A percentile compares a stretch with the other conserved stretches of the same genome.
Evolutionary conservation across 2,329 filamentous ascomycete species (phyloP).

Genomic region (Diaporthe longicolla): DNA sequence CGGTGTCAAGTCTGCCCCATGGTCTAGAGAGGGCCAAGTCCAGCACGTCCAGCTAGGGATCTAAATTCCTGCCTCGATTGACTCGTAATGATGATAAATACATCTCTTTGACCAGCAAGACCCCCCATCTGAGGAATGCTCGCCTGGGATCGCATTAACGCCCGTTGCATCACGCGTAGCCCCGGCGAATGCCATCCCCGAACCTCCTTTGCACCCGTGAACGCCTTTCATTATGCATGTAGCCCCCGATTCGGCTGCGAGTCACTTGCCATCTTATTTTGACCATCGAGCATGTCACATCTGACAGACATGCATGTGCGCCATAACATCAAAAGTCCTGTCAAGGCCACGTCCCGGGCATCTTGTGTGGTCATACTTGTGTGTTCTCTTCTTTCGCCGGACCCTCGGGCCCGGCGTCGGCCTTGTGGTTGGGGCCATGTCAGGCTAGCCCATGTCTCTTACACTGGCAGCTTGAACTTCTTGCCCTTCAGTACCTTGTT

Average conservation of each 20-base stretch:
- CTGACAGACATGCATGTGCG: slow-evolving; percentile 10
- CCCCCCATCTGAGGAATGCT: slow-evolving; percentile 10
- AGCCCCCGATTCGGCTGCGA: slow-evolving; percentile 3
- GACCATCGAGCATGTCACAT: slow-evolving; percentile 9
- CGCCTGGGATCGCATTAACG: slow-evolving; percentile 27
- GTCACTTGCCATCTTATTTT: slow-evolving; percentile 10
- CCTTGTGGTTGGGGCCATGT: not conserved
- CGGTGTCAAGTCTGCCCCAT: slow-evolving; percentile 33
- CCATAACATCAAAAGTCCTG: slow-evolving; percentile 23
- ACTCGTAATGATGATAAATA: slow-evolving; percentile 39
- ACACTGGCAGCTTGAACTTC: slow-evolving; percentile 89
- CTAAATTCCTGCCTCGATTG: slow-evolving; percentile 36
- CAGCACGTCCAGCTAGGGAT: not conserved
- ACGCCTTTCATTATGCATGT: slow-evolving; percentile 44
- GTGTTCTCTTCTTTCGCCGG: not conserved
- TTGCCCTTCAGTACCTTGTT: slow-evolving; percentile 93
- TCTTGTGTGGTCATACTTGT: not conserved
- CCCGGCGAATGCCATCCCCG: slow-evolving; percentile 23
- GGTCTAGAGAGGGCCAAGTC: not conserved
- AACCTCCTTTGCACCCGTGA: slow-evolving; percentile 33
- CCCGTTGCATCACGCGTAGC: slow-evolving; percentile 22
- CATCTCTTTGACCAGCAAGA: slow-evolving; percentile 28
- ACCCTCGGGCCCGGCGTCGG: not conserved
- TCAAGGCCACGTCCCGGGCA: not conserved
- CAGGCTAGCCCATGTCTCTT: slow-evolving; percentile 46